Percentiles rank a stretch among this genome's conserved stretches.
These are phyloP conservation scores for Uncinocarpus reesii DNA, from an alignment of 2,329 filamentous ascomycete genomes.

Conservation along the genomic window DNA sequence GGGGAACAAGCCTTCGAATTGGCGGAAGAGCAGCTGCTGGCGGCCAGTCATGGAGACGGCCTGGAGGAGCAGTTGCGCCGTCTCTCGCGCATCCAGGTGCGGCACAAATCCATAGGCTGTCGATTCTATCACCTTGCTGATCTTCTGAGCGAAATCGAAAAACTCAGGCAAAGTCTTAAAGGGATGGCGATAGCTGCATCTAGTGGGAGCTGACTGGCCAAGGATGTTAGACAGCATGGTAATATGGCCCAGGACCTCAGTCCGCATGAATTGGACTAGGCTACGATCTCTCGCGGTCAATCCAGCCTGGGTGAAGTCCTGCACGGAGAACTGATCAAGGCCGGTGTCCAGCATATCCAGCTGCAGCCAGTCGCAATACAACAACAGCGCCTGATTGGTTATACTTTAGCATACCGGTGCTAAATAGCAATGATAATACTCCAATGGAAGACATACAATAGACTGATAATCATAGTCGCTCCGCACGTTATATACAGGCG, in stretches of 20 bases:
- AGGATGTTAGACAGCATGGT: constrained; percentile 70
- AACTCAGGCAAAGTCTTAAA: constrained; percentile 64
- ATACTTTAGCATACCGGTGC: too few species aligned
- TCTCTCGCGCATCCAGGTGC: constrained; percentile 66
- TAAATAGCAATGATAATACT: not conserved
- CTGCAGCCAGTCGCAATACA: constrained; percentile 80
- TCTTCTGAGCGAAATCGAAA: constrained; percentile 73
- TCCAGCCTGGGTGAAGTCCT: constrained; percentile 59
- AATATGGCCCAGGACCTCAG: constrained; percentile 68
- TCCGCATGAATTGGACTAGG: constrained; percentile 64
- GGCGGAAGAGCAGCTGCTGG: constrained; percentile 75
- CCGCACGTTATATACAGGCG: constrained; percentile 64
- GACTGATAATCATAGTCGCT: constrained; percentile 79
- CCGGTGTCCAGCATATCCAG: constrained; percentile 73
- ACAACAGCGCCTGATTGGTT: constrained; percentile 45
- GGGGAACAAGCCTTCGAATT: constrained; percentile 68
- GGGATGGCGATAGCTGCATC: constrained; percentile 76
- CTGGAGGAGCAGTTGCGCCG: constrained; percentile 61
- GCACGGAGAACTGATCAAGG: constrained; percentile 55
- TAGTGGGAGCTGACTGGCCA: constrained; percentile 56
- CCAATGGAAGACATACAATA: constrained; percentile 41
- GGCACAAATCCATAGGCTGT: constrained; percentile 72
- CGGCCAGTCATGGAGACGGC: constrained; percentile 69
- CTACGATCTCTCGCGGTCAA: constrained; percentile 58
- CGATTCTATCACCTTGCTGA: constrained; percentile 71